Conservation (phyloP, 1,284 basidiomycete species). For the Kwoniella shivajii region DNA sequence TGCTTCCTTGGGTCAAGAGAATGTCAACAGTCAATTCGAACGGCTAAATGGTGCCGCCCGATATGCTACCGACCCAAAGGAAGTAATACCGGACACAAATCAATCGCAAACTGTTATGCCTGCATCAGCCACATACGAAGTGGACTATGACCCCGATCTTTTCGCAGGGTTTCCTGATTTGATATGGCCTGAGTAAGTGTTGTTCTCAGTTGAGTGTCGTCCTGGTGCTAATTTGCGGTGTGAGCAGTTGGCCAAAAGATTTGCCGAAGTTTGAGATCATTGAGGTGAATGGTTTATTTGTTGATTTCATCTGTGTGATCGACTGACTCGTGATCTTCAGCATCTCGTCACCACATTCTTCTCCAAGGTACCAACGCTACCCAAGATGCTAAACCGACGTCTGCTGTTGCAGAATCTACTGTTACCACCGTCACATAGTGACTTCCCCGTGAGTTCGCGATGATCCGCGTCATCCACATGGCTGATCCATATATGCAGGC, state of each 20-base stretch:
- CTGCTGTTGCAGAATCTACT: conserved; percentile 32
- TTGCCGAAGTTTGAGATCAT: conserved; percentile 39
- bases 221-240: not conserved
- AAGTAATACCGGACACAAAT: too few species aligned
- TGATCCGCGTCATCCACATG: not conserved
- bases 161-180: conserved; percentile 14
- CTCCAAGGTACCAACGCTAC: conserved; percentile 38
- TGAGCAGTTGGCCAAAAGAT: conserved; percentile 40
- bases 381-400: conserved; percentile 42
- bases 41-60: too few species aligned
- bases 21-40: too few species aligned
- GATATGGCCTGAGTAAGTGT: conserved; percentile 38
- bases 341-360: conserved; percentile 45
- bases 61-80: too few species aligned
- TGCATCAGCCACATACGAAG: not conserved
- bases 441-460: conserved; percentile 41
- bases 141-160: not conserved
- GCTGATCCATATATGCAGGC: conserved; percentile 12
- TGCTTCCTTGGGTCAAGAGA: too few species aligned
- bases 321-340: conserved; percentile 8
- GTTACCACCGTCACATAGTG: conserved; percentile 35
- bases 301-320: not conserved
- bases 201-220: not conserved
- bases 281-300: conserved; percentile 22
- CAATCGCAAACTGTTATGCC: too few species aligned